Percentiles rank a stretch among this genome's conserved stretches.
phyloP scores from a whole-genome alignment of 805 yeast species.

The Sugiyamaella floridensis region DNA sequence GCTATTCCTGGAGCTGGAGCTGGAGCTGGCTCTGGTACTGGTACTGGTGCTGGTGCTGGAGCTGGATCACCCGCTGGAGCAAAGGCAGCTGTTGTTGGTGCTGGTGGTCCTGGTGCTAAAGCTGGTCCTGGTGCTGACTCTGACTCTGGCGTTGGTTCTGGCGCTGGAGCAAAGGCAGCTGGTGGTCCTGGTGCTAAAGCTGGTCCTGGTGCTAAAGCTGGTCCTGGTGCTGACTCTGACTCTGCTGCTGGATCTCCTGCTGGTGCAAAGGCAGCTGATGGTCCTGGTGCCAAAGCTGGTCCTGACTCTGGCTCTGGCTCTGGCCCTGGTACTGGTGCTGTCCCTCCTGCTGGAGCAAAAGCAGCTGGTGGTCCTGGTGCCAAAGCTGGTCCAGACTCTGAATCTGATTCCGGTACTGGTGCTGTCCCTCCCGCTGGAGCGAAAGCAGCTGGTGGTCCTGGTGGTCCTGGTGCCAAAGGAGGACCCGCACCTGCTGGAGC shows the following conservation, averaged over 20 bases:
- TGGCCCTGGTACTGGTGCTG: slow-evolving; percentile 40
- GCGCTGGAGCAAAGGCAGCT: slow-evolving; percentile 46
- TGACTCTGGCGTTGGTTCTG: slow-evolving; percentile 28
- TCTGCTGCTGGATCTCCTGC: slow-evolving; percentile 35
- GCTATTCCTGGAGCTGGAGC: no score
- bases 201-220: slow-evolving; percentile 28
- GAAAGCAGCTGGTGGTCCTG: no score
- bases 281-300: no score
- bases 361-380: slow-evolving; percentile 37
- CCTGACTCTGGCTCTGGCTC: slow-evolving; percentile 25
- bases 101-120: slow-evolving; percentile 38
- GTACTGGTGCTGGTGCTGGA: neutral
- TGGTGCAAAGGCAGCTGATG: slow-evolving; percentile 41
- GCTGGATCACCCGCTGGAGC: slow-evolving; percentile 39
- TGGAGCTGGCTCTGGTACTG: neutral
- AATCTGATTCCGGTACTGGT: no score
- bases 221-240: slow-evolving; percentile 30
- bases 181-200: slow-evolving; percentile 36
- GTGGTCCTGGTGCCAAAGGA: no score
- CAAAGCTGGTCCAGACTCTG: slow-evolving; percentile 12
- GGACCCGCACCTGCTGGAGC: no score
- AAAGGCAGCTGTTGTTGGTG: slow-evolving; percentile 35
- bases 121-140: slow-evolving; percentile 30
- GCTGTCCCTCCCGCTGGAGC: no score
- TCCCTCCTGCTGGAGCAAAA: slow-evolving; percentile 29